phyloP scores from a whole-genome alignment of 257 asterid species.

The Rubia yunnanensis region DNA sequence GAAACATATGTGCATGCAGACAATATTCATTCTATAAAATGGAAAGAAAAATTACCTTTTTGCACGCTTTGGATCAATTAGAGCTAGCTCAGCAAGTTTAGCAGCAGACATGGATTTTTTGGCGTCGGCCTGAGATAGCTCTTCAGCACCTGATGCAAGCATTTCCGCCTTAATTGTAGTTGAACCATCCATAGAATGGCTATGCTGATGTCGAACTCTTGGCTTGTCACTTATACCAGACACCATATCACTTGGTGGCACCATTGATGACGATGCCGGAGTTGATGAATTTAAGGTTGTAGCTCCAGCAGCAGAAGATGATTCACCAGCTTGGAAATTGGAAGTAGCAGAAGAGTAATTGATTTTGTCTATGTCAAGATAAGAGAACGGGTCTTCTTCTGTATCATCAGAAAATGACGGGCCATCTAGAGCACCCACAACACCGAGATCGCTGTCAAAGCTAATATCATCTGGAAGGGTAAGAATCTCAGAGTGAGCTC shows the following conservation, averaged over 20 bases:
- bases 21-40: neutral
- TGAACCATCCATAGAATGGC: conserved; percentile 99
- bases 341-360: conserved; percentile 70
- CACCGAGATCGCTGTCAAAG: conserved; percentile 90
- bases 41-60: conserved; percentile 46
- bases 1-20: neutral
- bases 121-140: conserved; percentile 57
- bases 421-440: conserved; percentile 87
- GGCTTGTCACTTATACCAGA: conserved; percentile 44
- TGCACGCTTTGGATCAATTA: conserved; percentile 94
- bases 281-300: conserved; percentile 20
- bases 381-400: conserved; percentile 70
- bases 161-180: conserved; percentile 73
- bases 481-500: conserved; percentile 89
- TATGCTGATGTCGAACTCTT: conserved; percentile 84
- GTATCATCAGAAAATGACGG: conserved; percentile 82
- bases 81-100: conserved; percentile 95
- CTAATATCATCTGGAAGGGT: conserved; percentile 93
- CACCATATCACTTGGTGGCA: conserved; percentile 27
- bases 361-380: conserved; percentile 81
- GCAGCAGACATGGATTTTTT: conserved; percentile 93
- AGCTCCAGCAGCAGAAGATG: conserved; percentile 41
- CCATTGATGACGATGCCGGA: conserved; percentile 11
- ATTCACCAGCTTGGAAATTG: conserved; percentile 54
- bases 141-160: conserved; percentile 74